These are phyloP conservation scores for Penicillium sp. DNA, from an alignment of 2,329 filamentous ascomycete genomes.

Conservation along the genomic window DNA sequence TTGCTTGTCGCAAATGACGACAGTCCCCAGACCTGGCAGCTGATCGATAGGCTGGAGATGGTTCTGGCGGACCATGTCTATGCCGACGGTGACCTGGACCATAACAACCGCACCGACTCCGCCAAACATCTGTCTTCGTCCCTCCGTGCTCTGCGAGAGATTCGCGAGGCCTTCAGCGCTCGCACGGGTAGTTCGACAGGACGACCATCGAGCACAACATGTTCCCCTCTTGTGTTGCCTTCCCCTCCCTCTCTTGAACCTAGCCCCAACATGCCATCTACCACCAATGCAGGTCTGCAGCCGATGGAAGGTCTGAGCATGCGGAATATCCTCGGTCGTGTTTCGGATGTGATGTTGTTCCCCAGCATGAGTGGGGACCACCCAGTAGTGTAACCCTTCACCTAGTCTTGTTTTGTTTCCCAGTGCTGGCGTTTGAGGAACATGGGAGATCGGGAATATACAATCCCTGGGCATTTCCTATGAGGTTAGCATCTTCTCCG, in stretches of 20 bases:
- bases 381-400: slow-evolving; percentile 4
- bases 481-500: neutral
- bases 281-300: neutral
- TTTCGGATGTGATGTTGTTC: slow-evolving; percentile 40
- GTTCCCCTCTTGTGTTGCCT: slow-evolving; percentile 14
- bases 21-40: slow-evolving; percentile 26
- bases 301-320: slow-evolving; percentile 29
- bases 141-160: slow-evolving; percentile 34
- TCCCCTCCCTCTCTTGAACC: slow-evolving; percentile 17
- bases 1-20: slow-evolving; percentile 37
- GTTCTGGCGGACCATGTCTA: slow-evolving; percentile 36
- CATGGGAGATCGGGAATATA: neutral
- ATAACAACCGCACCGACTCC: slow-evolving; percentile 34
- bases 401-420: neutral
- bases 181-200: slow-evolving; percentile 8
- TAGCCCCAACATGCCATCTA: slow-evolving; percentile 6
- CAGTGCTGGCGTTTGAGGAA: neutral
- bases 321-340: slow-evolving; percentile 34
- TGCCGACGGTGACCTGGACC: slow-evolving; percentile 24
- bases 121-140: slow-evolving; percentile 37
- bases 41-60: slow-evolving; percentile 32
- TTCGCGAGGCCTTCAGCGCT: slow-evolving; percentile 31
- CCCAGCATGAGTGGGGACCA: slow-evolving; percentile 29
- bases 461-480: neutral
- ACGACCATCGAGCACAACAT: slow-evolving; percentile 2